These are phyloP conservation scores for Cinchona pubescens DNA, from an alignment of 257 asterid species.

Conservation along the genomic window DNA sequence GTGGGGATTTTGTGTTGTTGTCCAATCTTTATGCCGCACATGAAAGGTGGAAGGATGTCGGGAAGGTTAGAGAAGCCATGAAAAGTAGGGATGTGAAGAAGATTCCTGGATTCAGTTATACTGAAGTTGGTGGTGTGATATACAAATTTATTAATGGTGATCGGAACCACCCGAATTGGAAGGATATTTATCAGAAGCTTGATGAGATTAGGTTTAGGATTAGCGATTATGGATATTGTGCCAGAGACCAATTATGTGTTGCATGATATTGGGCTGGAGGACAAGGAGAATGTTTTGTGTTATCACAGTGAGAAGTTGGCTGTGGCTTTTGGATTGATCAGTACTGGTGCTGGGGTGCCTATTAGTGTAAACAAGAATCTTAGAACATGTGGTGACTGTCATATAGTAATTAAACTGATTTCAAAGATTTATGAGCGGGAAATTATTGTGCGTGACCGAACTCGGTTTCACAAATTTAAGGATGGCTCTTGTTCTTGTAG, in stretches of 20 bases:
- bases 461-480: conserved; percentile 76
- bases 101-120: conserved; percentile 83
- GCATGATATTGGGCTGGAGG: conserved; percentile 87
- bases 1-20: conserved; percentile 84
- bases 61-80: conserved; percentile 81
- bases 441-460: conserved; percentile 80
- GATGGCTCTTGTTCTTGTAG: conserved; percentile 75
- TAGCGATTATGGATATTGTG: conserved; percentile 61
- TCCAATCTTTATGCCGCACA: conserved; percentile 82
- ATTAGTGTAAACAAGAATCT: conserved; percentile 81
- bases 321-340: conserved; percentile 77
- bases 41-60: conserved; percentile 78
- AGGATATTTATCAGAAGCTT: conserved; percentile 57
- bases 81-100: conserved; percentile 61
- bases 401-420: conserved; percentile 71
- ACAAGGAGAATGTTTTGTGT: conserved; percentile 78
- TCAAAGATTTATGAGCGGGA: conserved; percentile 62
- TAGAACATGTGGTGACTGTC: conserved; percentile 95
- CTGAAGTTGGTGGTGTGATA: conserved; percentile 53
- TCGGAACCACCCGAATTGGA: conserved; percentile 49
- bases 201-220: conserved; percentile 60
- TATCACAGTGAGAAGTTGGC: conserved; percentile 94
- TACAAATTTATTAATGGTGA: conserved; percentile 71
- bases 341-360: conserved; percentile 41
- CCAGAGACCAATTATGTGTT: conserved; percentile 73